Base-by-base conservation (phyloP, 805 yeast genomes). In the Candida nanaspora region DNA sequence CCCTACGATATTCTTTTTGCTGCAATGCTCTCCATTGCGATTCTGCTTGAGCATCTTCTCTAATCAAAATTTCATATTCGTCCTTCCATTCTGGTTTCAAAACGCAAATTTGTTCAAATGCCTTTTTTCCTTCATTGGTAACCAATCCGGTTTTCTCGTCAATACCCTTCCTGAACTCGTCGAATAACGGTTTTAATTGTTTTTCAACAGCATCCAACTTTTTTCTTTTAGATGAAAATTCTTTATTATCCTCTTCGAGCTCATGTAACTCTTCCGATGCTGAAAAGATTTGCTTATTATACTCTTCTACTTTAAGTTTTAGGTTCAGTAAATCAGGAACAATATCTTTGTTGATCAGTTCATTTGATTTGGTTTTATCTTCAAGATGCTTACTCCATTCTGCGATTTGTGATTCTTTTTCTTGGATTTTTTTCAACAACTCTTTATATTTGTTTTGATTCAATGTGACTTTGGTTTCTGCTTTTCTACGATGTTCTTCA, bases 21-120 rank as follows among this genome's bases (percentile, higher is more conserved):
- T 63, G 70, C 27, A 57, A 50, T 2, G 65, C 62, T 46, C 66
- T 57, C 70, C 69, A 67, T 40, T 57, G 59, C 3, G 66, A 57
- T 40, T 66, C 70, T 7, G 60, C 44, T 31, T 49, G 54, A 18
- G 61, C 52, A 45, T 68, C 73, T 7, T 48, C 44, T 14, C 47
- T 48, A 8, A 64, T 42, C 28, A 66, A 65, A 6, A 44, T 37
- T 18, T 44, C 48, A 19, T 68, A 26, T 16, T 56, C 56, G 21
- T 42, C 46, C 39, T 55, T 52, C 65, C 65, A 62, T 26, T 52
- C 56, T 8, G 65, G 64, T 28, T 48, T 50, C 15, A 61, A 32
- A 29, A 46, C 43, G 1, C 48, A 38, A 2, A 62, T 34, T 27
- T 47, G 47, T 15, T 51, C 49, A 28, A 55, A 49, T n/a, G 46